Evolutionary conservation across 139 green algal species (phyloP).

Genomic region (Chlamydomonas schloesseri): DNA sequence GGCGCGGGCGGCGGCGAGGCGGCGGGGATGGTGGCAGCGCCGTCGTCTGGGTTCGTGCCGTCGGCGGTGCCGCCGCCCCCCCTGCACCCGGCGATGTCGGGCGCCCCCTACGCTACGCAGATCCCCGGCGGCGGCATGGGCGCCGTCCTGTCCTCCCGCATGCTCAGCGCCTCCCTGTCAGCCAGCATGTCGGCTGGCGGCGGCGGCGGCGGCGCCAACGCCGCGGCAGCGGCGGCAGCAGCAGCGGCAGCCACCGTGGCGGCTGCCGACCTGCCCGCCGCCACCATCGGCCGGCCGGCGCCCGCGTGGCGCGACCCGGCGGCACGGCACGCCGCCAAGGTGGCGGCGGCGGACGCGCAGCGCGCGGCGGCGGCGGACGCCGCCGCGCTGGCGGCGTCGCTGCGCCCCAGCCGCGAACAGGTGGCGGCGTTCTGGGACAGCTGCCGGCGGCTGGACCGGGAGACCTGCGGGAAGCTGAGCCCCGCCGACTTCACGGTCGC

Average conservation of each 20-base stretch:
- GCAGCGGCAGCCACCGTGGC: neutral
- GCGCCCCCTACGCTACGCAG: neutral
- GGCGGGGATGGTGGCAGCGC: neutral
- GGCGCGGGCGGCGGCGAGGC: neutral
- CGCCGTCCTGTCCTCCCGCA: neutral
- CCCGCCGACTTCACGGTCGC: constrained; percentile 23
- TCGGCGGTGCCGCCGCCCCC: neutral
- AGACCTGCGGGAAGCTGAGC: constrained; percentile 40
- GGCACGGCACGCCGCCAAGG: constrained; percentile 2
- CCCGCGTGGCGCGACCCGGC: neutral
- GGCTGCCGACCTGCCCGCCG: neutral
- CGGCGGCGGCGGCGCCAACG: too few species aligned
- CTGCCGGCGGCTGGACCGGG: constrained; percentile 25
- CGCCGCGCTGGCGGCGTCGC: neutral
- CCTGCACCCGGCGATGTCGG: neutral
- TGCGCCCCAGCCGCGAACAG: constrained; percentile 1
- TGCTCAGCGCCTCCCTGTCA: neutral
- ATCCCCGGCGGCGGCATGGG: neutral
- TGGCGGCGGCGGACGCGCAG: constrained; percentile 21
- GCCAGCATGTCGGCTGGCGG: too few species aligned
- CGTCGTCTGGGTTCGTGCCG: neutral
- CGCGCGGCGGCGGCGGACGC: constrained; percentile 1
- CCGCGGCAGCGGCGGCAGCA: neutral
- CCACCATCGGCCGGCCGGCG: neutral
- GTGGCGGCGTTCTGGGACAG: constrained; percentile 30